These are phyloP conservation scores for Verticillium klebahnii DNA, from an alignment of 2,329 filamentous ascomycete genomes.

Conservation along the genomic window DNA sequence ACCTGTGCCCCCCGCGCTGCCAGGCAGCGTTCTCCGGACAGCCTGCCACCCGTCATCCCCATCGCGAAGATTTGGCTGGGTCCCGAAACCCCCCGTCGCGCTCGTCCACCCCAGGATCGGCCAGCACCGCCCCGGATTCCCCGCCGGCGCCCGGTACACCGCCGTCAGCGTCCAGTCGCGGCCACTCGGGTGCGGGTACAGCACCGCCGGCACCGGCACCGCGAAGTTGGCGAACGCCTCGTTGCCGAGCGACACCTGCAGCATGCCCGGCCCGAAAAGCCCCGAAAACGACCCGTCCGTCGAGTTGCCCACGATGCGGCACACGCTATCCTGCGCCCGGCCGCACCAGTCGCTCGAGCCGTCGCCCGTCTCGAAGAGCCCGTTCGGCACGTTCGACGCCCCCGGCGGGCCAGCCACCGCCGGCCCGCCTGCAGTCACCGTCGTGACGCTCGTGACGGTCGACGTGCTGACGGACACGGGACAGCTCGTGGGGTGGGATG, in stretches of 20 bases:
- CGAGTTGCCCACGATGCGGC: background rate
- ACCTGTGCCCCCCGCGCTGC: background rate
- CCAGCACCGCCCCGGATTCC: background rate
- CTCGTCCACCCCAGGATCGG: background rate
- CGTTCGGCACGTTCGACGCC: background rate
- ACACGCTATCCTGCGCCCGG: background rate
- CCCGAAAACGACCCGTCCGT: background rate
- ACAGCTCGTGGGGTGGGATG: background rate
- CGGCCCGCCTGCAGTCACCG: background rate
- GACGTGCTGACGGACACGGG: background rate
- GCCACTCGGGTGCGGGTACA: background rate
- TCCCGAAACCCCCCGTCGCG: background rate
- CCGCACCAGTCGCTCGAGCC: background rate
- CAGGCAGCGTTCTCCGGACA: background rate
- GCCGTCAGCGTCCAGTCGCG: constrained; percentile 1
- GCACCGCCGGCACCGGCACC: background rate
- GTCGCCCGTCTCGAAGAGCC: background rate
- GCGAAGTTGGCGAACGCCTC: background rate
- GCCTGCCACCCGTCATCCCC: background rate
- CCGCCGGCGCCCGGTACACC: background rate
- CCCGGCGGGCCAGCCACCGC: background rate
- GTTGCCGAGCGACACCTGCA: background rate
- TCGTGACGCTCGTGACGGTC: background rate
- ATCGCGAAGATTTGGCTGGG: background rate
- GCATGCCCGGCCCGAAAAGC: background rate